Evolutionary conservation across 2,329 filamentous ascomycete genomes (phyloP), one percentile per base, ranked within the genome.

Genomic region (Microdochium trichocladiopsis): DNA sequence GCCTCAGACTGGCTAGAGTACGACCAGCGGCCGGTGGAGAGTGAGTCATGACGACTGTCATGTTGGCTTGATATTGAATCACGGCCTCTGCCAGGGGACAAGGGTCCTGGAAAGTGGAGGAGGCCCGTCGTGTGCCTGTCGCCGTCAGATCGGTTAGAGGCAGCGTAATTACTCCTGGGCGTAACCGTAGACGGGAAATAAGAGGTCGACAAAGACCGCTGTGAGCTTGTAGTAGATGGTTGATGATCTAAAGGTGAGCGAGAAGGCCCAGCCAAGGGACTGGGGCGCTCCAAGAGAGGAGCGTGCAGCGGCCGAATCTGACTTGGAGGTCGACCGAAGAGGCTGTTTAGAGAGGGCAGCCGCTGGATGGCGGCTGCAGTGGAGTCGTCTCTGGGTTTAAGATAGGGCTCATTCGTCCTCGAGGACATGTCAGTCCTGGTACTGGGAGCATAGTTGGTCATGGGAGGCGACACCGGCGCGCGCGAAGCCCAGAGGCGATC

Each of bases 391-490:
- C 67, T 45, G 18, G 41, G 66, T 55, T 66, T 69, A 50, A 60
- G 57, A 48, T 66, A 66, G 25, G 62, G 63, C 51, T 70, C 69
- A 12, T 56, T 72, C 70, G 49, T 63, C 67, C 60, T 70, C 71
- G 53, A 67, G 68, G 56, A 68, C 72, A 75, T 72, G 54, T 74
- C 72, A 64, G 66, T 61, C 62, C 66, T 71, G 56, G 69, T 62
- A 57, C 67, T 63, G 56, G 72, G 75, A 53, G 79, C 79, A 80
- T 82, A 77, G 66, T 71, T 76, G 63, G 78, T 78, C 80, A 82
- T 83, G 58, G 76, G 75, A 64, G 78, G 73, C 56, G 78, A 78
- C 56, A 76, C 68, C 53, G 74, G 73, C 54, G 67, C 65, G 55
- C 66, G 63, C 50, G 68, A 68, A 50, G 68, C 70, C 73, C 75